Conservation (phyloP, 805 yeast genomes). For the Cyberlindnera xishuangbannaensis region DNA sequence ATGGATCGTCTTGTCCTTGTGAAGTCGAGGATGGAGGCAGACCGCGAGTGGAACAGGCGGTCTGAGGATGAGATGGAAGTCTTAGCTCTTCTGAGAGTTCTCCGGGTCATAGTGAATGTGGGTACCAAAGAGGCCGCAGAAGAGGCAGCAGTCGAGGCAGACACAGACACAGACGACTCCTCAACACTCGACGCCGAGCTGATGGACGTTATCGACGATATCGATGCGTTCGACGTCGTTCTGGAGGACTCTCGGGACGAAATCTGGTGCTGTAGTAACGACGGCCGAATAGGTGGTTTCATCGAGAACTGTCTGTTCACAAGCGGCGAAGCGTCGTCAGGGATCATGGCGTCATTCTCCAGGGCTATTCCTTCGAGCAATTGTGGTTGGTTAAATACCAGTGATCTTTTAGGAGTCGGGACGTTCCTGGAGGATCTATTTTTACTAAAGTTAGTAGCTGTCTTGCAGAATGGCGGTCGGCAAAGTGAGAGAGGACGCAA, state of each 20-base stretch:
- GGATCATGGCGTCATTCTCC: constrained; percentile 1
- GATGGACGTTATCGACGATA: constrained; percentile 19
- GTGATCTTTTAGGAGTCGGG: constrained; percentile 18
- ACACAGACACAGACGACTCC: constrained; percentile 3
- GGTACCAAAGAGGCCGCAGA: too few species aligned
- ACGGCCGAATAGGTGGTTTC: constrained; percentile 7
- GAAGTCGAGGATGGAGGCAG: constrained; percentile 18
- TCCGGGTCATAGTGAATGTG: constrained; percentile 10
- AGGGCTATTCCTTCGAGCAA: constrained; percentile 6
- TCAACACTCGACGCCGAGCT: constrained; percentile 22
- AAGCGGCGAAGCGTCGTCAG: constrained; percentile 8
- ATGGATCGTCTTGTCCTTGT: constrained; percentile 3
- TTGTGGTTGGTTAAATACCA: constrained; percentile 10
- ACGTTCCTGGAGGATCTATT: constrained; percentile 4
- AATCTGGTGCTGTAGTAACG: constrained; percentile 6
- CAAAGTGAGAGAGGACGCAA: not conserved
- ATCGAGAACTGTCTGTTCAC: constrained; percentile 3
- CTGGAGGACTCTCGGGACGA: constrained; percentile 12
- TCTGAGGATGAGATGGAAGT: constrained; percentile 15
- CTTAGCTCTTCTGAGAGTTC: constrained; percentile 19
- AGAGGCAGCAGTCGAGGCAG: constrained; percentile 4
- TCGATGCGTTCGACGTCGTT: constrained; percentile 21
- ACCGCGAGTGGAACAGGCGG: constrained; percentile 17
- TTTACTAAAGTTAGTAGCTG: too few species aligned
- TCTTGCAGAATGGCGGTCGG: too few species aligned